Evolutionary conservation across 2,329 filamentous ascomycete genomes (phyloP).

Genomic region (Cladosporium halotolerans): DNA sequence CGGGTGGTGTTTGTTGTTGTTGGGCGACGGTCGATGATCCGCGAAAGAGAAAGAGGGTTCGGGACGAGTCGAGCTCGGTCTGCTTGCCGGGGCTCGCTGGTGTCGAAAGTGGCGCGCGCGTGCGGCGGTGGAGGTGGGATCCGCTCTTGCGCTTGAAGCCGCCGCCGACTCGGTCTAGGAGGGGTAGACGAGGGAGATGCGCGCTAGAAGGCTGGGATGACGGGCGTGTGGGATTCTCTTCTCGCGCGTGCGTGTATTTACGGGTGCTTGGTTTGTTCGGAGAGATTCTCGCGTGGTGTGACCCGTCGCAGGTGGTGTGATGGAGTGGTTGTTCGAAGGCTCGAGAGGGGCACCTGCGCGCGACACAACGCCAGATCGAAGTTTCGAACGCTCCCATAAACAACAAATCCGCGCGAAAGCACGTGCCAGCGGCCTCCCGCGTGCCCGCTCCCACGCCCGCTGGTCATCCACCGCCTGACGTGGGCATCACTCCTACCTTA

Average conservation of each 20-base stretch:
- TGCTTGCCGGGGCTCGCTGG: background rate
- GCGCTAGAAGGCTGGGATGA: too few species aligned
- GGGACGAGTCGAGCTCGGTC: background rate
- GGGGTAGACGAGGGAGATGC: background rate
- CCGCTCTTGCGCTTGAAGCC: constrained; percentile 2
- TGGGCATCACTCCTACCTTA: too few species aligned
- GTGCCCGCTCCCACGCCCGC: too few species aligned
- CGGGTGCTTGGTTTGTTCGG: background rate
- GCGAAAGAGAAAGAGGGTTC: constrained; percentile 2
- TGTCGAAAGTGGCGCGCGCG: background rate
- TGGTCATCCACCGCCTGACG: too few species aligned
- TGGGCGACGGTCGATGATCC: background rate
- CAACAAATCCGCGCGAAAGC: too few species aligned
- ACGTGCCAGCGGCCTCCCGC: too few species aligned
- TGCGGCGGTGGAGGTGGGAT: background rate
- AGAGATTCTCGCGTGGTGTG: background rate
- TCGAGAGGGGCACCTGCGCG: too few species aligned
- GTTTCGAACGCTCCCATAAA: too few species aligned
- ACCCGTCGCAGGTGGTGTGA: too few species aligned
- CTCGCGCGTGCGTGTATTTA: background rate
- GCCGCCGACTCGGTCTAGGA: background rate
- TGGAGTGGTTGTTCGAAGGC: too few species aligned
- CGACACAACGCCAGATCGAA: too few species aligned
- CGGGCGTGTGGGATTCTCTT: background rate
- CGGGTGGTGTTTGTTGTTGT: background rate